Conservation (phyloP, 164 flowering plant genomes). For the Berberis vulgaris region DNA sequence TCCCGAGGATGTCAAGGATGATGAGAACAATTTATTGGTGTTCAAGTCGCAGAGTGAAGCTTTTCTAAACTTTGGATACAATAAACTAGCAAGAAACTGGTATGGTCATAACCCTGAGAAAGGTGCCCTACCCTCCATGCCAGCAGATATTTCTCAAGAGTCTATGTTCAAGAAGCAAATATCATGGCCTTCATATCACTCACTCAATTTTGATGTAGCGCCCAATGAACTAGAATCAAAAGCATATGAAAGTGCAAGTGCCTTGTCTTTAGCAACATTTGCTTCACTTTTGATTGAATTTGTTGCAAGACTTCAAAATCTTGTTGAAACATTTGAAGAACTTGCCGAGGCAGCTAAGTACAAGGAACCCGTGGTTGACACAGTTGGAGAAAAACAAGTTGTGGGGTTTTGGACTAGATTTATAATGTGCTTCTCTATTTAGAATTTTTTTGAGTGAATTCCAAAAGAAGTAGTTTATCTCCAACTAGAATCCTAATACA, state of each 20-base stretch:
- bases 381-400: conserved; percentile 9
- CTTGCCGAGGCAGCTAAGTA: conserved; percentile 67
- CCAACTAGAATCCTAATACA: too few species aligned
- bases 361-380: conserved; percentile 41
- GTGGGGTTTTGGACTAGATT: conserved; percentile 39
- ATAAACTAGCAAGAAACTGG: conserved; percentile 4
- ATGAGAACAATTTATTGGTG: conserved; percentile 24
- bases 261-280: conserved; percentile 81
- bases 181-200: conserved; percentile 50
- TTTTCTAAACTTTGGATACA: conserved; percentile 38
- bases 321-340: conserved; percentile 65
- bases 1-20: conserved; percentile 12
- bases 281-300: conserved; percentile 81
- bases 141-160: conserved; percentile 16
- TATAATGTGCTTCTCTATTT: conserved; percentile 5
- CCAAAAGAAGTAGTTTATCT: too few species aligned
- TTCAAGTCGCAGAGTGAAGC: conserved; percentile 47
- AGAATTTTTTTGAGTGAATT: too few species aligned
- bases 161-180: conserved; percentile 24
- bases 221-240: conserved; percentile 35
- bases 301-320: conserved; percentile 89
- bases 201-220: conserved; percentile 19
- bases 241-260: conserved; percentile 83
- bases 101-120: conserved; percentile 1
- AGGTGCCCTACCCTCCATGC: conserved; percentile 13